Evolutionary conservation across 148 eudicot species (phyloP).

Genomic region (Chenopodium suecicum): DNA sequence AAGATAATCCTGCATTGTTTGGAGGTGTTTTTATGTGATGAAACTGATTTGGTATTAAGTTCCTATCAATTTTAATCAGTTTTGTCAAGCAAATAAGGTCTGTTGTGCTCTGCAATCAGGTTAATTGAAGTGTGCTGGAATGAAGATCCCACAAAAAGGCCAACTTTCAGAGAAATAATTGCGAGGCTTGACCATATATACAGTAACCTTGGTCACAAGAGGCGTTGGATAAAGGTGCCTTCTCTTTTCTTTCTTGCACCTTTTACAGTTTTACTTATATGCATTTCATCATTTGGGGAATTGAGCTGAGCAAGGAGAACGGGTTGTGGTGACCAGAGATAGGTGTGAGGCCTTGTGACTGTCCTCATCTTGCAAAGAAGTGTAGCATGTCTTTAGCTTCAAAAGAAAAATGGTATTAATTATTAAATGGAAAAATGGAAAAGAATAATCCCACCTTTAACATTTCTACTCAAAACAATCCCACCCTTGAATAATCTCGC

Average conservation of each 20-base stretch:
- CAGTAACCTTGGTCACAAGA: constrained; percentile 49
- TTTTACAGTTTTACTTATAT: background rate
- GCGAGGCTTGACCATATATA: constrained; percentile 58
- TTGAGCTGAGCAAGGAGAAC: background rate
- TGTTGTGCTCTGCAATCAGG: constrained; percentile 39
- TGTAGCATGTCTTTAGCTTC: background rate
- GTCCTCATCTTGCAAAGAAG: background rate
- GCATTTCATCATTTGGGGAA: background rate
- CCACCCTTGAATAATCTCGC: too few species aligned
- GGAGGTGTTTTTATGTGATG: background rate
- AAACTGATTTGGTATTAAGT: background rate
- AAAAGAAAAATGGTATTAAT: too few species aligned
- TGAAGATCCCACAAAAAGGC: constrained; percentile 70
- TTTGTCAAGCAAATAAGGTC: background rate
- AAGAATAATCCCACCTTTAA: too few species aligned
- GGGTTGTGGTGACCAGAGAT: background rate
- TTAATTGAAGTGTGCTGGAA: constrained; percentile 90
- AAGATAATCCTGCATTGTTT: background rate
- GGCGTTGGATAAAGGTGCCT: constrained; percentile 74
- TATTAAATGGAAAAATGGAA: too few species aligned
- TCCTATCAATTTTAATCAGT: background rate
- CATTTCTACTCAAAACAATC: too few species aligned
- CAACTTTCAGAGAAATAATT: constrained; percentile 78
- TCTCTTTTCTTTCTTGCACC: constrained; percentile 5
- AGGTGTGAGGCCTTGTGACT: background rate